phyloP scores from a whole-genome alignment of 2,329 filamentous ascomycete species.

The Dryadomyces quercus-mongolicae region DNA sequence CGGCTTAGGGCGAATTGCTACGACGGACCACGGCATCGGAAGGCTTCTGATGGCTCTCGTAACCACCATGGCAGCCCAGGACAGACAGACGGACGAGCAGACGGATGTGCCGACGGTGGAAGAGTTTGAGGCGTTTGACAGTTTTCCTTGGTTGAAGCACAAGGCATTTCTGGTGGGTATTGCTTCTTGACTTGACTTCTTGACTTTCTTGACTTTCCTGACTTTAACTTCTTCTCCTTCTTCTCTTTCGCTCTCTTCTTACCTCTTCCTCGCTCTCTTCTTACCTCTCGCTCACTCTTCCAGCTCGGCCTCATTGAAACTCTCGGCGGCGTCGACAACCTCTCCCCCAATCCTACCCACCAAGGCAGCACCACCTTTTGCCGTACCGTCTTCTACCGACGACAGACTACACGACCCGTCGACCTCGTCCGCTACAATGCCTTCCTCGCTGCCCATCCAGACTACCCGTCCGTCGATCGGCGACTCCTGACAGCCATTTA shows the following conservation, averaged over 20 bases:
- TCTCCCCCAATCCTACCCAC: conserved; percentile 12
- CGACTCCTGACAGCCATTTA: conserved; percentile 12
- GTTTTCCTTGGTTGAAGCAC: conserved; percentile 13
- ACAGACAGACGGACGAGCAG: neutral
- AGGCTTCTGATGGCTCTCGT: too few relatives aligned
- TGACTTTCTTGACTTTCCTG: neutral
- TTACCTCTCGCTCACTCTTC: neutral
- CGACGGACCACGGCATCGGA: too few relatives aligned
- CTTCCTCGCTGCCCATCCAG: conserved; percentile 7
- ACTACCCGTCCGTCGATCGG: conserved; percentile 11
- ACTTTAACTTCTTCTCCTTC: neutral
- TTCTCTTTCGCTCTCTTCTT: neutral
- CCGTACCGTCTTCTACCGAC: conserved; percentile 14
- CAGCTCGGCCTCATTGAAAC: conserved; percentile 14
- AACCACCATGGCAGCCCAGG: neutral
- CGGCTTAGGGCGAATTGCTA: too few relatives aligned
- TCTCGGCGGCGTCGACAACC: conserved; percentile 12
- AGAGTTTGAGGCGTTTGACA: conserved; percentile 12
- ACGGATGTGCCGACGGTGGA: neutral
- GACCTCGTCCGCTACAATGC: conserved; percentile 12
- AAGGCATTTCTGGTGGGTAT: conserved; percentile 10
- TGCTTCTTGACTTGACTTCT: neutral
- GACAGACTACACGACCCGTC: conserved; percentile 10
- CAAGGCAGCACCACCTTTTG: conserved; percentile 12
- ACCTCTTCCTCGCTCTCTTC: neutral